Conservation (phyloP, 768 basidiomycete species). For the Porphyrellus cyaneotinctus region DNA sequence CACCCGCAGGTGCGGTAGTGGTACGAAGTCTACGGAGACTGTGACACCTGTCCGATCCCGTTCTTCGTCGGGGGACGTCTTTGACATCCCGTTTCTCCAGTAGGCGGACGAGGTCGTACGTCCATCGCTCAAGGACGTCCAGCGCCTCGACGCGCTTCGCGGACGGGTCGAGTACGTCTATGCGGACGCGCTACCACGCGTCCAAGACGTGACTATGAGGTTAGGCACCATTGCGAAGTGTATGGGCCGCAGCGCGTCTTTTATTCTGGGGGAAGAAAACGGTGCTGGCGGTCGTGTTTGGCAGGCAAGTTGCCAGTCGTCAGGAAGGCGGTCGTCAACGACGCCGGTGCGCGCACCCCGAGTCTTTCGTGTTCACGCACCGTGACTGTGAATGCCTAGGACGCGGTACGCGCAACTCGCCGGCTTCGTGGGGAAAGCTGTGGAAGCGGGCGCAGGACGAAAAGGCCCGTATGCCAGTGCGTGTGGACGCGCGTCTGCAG, state of each 20-base stretch:
- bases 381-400: no score
- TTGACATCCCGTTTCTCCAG: not conserved
- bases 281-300: not conserved
- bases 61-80: not conserved
- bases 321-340: not conserved
- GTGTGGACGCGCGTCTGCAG: not conserved
- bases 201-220: no score
- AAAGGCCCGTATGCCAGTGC: not conserved
- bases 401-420: conserved; percentile 8
- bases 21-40: not conserved
- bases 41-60: not conserved
- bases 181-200: not conserved
- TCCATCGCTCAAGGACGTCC: not conserved
- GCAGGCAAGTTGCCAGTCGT: not conserved
- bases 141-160: not conserved
- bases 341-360: not conserved
- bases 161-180: not conserved
- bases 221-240: no score
- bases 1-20: no score
- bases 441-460: not conserved
- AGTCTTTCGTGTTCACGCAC: no score
- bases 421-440: not conserved
- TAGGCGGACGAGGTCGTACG: not conserved
- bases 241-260: no score
- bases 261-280: not conserved